Conservation (phyloP, 164 flowering plant genomes). For the Chloranthus sessilifolius region DNA sequence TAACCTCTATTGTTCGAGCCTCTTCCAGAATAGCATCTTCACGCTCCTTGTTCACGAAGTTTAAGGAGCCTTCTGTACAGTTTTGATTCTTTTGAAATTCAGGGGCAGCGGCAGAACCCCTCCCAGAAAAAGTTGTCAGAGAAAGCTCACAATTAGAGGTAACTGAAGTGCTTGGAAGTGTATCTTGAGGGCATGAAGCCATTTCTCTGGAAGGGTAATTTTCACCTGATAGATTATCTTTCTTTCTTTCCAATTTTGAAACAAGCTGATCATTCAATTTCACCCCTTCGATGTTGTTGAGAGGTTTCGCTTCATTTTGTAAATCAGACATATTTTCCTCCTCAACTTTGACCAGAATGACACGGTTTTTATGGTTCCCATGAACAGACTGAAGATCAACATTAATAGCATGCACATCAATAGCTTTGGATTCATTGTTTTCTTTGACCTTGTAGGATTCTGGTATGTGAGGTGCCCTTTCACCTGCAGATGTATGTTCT, state of each 20-base stretch:
- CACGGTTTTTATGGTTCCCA: conserved; percentile 21
- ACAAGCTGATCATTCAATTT: conserved; percentile 14
- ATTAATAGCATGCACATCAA: conserved; percentile 20
- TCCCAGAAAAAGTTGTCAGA: conserved; percentile 16
- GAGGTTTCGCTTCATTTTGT: conserved; percentile 24
- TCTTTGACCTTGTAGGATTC: conserved; percentile 23
- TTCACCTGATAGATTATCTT: conserved; percentile 11
- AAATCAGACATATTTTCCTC: conserved; percentile 26
- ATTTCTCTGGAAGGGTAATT: conserved; percentile 16
- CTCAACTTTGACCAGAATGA: conserved; percentile 24
- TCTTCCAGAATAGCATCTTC: conserved; percentile 83
- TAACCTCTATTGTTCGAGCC: conserved; percentile 78
- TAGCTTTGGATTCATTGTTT: conserved; percentile 23
- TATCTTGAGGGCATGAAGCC: conserved; percentile 16
- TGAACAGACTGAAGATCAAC: conserved; percentile 14
- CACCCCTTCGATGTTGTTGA: conserved; percentile 16
- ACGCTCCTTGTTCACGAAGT: conserved; percentile 37
- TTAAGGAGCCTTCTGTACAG: conserved; percentile 18
- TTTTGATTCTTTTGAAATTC: conserved; percentile 33
- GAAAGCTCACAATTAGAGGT: conserved; percentile 24
- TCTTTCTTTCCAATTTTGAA: conserved; percentile 26
- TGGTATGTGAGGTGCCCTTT: conserved; percentile 16
- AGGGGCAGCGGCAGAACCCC: conserved; percentile 20
- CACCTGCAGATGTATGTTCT: conserved; percentile 24
- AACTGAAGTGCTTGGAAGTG: conserved; percentile 16